These are phyloP conservation scores for Sporothrix sp. DNA, from an alignment of 2,329 filamentous ascomycete species.

Conservation along the genomic window DNA sequence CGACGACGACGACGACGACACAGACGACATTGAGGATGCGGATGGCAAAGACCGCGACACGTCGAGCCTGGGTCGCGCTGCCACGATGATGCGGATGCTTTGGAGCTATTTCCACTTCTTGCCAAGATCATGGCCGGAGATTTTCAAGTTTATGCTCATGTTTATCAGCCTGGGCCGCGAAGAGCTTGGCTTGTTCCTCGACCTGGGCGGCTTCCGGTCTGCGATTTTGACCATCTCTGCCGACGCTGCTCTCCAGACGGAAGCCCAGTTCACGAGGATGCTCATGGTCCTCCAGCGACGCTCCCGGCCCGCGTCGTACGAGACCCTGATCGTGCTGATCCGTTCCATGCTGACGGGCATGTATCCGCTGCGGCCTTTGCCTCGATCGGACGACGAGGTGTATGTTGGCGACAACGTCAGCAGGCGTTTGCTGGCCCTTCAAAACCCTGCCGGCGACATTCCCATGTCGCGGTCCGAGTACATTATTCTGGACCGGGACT, in stretches of 20 bases:
- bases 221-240: slow-evolving; percentile 51
- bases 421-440: slow-evolving; percentile 4
- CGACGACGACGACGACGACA: slow-evolving; percentile 21
- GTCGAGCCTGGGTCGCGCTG: slow-evolving; percentile 28
- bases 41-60: slow-evolving; percentile 12
- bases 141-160: slow-evolving; percentile 59
- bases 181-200: slow-evolving; percentile 50
- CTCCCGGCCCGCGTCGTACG: slow-evolving; percentile 44
- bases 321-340: slow-evolving; percentile 41
- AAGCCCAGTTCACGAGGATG: slow-evolving; percentile 46
- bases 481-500: slow-evolving; percentile 17
- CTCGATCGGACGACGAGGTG: slow-evolving; percentile 23
- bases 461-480: slow-evolving; percentile 18
- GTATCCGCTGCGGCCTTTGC: slow-evolving; percentile 12
- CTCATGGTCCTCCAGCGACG: slow-evolving; percentile 42
- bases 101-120: slow-evolving; percentile 54
- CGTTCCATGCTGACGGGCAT: slow-evolving; percentile 36
- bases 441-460: slow-evolving; percentile 17
- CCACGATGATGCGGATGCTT: slow-evolving; percentile 43
- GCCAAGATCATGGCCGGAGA: slow-evolving; percentile 64
- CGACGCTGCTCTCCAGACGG: slow-evolving; percentile 43
- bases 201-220: slow-evolving; percentile 49
- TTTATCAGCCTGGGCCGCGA: slow-evolving; percentile 52
- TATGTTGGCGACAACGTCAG: slow-evolving; percentile 29
- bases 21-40: slow-evolving; percentile 21